Evolutionary conservation across 1,139 yeast species (phyloP).

Genomic region (Pichia sp.): DNA sequence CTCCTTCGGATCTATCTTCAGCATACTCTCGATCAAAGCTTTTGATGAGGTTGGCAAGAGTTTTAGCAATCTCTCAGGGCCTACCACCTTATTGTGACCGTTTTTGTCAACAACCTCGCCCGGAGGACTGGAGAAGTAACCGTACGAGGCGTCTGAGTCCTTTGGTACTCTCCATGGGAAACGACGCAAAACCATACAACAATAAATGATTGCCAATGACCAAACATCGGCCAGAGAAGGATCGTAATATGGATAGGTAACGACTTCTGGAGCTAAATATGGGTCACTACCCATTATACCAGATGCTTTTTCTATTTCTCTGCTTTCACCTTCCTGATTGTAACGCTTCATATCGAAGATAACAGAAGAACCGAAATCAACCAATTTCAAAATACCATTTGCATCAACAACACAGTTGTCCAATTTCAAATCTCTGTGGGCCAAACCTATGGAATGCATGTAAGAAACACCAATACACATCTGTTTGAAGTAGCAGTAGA

Average conservation of each 20-base stretch:
- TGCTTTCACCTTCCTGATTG: constrained; percentile 3
- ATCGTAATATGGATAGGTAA: constrained; percentile 48
- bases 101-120: constrained; percentile 23
- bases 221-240: constrained; percentile 72
- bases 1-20: constrained; percentile 59
- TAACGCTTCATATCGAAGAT: constrained; percentile 36
- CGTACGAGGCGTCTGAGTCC: constrained; percentile 40
- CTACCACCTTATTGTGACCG: constrained; percentile 35
- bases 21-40: constrained; percentile 69
- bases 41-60: constrained; percentile 84
- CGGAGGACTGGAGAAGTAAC: constrained; percentile 25
- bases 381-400: constrained; percentile 60
- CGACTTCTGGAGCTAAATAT: constrained; percentile 72
- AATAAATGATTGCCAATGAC: constrained; percentile 72
- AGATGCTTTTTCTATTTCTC: constrained; percentile 34
- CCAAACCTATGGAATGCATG: constrained; percentile 63
- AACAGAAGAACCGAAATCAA: constrained; percentile 77
- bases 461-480: constrained; percentile 56
- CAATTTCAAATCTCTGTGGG: constrained; percentile 71
- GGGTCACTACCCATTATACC: constrained; percentile 87
- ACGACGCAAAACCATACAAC: constrained; percentile 66
- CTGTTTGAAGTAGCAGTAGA: constrained; percentile 66
- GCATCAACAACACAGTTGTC: constrained; percentile 73
- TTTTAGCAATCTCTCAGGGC: constrained; percentile 86
- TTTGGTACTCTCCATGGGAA: constrained; percentile 79